phyloP scores from a whole-genome alignment of 2,329 filamentous ascomycete species.

The Talaromyces marneffei region DNA sequence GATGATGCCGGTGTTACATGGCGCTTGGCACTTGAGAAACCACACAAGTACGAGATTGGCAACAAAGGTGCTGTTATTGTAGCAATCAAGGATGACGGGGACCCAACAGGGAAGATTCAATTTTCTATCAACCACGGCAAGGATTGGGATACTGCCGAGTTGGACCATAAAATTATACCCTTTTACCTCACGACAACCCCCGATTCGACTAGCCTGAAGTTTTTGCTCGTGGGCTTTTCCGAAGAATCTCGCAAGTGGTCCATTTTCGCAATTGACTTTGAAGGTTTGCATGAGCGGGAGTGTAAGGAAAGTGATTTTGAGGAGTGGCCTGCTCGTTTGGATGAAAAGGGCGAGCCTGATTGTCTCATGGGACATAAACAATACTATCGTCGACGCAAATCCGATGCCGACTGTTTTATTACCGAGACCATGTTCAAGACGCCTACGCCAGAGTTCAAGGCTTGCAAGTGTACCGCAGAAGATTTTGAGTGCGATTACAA shows the following conservation, averaged over 20 bases:
- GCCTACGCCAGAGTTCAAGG: slow-evolving; percentile 60
- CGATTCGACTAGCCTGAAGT: slow-evolving; percentile 89
- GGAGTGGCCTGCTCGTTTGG: slow-evolving; percentile 77
- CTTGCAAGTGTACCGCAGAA: slow-evolving; percentile 72
- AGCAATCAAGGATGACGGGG: slow-evolving; percentile 63
- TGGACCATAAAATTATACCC: slow-evolving; percentile 67
- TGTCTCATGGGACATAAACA: slow-evolving; percentile 97
- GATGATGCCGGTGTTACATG: slow-evolving; percentile 86
- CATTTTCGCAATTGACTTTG: slow-evolving; percentile 76
- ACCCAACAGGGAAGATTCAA: slow-evolving; percentile 53
- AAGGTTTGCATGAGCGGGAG: slow-evolving; percentile 68
- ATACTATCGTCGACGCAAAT: slow-evolving; percentile 76
- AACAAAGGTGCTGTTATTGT: slow-evolving; percentile 86
- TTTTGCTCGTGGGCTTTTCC: slow-evolving; percentile 65
- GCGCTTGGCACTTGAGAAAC: slow-evolving; percentile 65
- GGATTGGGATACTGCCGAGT: slow-evolving; percentile 66
- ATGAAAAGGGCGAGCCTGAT: slow-evolving; percentile 71
- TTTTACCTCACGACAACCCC: slow-evolving; percentile 76
- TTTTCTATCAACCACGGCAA: slow-evolving; percentile 91
- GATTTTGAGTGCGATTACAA: slow-evolving; percentile 98
- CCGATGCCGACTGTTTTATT: slow-evolving; percentile 82
- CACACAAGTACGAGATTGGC: slow-evolving; percentile 94
- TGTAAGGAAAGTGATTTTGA: slow-evolving; percentile 71
- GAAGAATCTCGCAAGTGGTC: slow-evolving; percentile 50
- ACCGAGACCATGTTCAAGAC: slow-evolving; percentile 73